Evolutionary conservation across 2,329 filamentous ascomycete species (phyloP), one percentile per base, ranked within the genome.

Genomic region (Alternaria alternata): DNA sequence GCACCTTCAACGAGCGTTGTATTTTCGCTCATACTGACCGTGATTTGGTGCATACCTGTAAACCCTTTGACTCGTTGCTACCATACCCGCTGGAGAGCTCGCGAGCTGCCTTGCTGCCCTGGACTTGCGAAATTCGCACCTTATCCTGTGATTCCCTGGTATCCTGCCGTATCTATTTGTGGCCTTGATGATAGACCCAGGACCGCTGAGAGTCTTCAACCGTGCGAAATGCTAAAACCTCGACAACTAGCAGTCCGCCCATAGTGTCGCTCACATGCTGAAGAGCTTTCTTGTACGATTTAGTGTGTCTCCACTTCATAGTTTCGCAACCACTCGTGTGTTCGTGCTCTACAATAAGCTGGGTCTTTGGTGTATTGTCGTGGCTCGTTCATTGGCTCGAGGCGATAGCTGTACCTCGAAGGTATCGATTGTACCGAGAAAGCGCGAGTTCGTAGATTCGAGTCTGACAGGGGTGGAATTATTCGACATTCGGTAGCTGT

Each of bases 31-130:
- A 16, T 48, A 12, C 28, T 47, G 28, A 1, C 30, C 4, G 28
- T 34, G 18, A 7, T 8, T 34, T 2, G 28, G 18, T 34, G 44
- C 18, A 48, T 34, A 28, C 3, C 8, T 4, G 28, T 34, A 34
- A 12, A 22, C n/a, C 7, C 32, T 16, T 6, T 22, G 7, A 6
- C 7, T 20, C 18, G 14, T 48, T 6, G 12, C n/a, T 24, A 48
- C 20, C 7, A 9, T 6, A 16, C 4, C 7, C 3, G 5, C 3
- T 22, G 7, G 20, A 22, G 28, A 7, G 7, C 18, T 18, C 26
- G 34, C 3, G 0, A n/a, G 12, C 0, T 8, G 11, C 0, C 0
- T 32, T 47, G 4, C 12, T 4, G 11, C 12, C 18, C 0, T 1
- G 2, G 7, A 2, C 28, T 34, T 48, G n/a, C 7, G 3, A n/a